Evolutionary conservation across 495 filamentous ascomycete genomes (phyloP).

Genomic region (Penicillium psychrofluorescens): DNA sequence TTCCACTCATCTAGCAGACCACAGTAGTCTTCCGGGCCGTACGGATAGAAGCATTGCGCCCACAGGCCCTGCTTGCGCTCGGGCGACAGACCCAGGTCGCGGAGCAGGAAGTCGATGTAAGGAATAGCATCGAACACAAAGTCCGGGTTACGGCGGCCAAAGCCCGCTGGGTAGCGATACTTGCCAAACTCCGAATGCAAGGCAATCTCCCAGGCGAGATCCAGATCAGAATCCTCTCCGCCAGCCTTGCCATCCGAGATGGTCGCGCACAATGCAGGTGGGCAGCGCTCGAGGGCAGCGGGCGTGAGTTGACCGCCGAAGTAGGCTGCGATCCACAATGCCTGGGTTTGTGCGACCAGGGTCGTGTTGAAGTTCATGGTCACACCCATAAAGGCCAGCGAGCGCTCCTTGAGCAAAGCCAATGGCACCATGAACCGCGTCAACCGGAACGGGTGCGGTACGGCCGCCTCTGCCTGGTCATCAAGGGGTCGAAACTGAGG

Average conservation of each 20-base stretch:
- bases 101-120: slow-evolving; percentile 67
- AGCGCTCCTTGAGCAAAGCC: slow-evolving; percentile 45
- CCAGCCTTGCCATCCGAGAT: slow-evolving; percentile 12
- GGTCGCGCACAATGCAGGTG: slow-evolving; percentile 5
- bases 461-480: slow-evolving; percentile 21
- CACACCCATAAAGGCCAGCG: slow-evolving; percentile 61
- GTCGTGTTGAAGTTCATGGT: slow-evolving; percentile 57
- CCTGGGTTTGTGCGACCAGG: slow-evolving; percentile 58
- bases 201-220: slow-evolving; percentile 48
- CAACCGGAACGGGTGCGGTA: slow-evolving; percentile 41
- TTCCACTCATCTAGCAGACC: slow-evolving; percentile 54
- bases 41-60: slow-evolving; percentile 46
- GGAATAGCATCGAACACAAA: slow-evolving; percentile 71
- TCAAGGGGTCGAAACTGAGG: slow-evolving; percentile 21
- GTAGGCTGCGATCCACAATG: slow-evolving; percentile 66
- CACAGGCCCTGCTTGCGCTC: slow-evolving; percentile 37
- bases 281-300: slow-evolving; percentile 19
- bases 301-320: slow-evolving; percentile 37
- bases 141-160: slow-evolving; percentile 57
- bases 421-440: slow-evolving; percentile 68
- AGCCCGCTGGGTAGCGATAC: slow-evolving; percentile 61
- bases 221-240: slow-evolving; percentile 9
- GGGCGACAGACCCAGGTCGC: slow-evolving; percentile 52
- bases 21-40: slow-evolving; percentile 54
- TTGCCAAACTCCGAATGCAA: slow-evolving; percentile 61